A percentile compares a stretch with the other conserved stretches of the same genome.
Evolutionary conservation across 345 rosid genomes (phyloP).

Genomic region (Linum tenue): DNA sequence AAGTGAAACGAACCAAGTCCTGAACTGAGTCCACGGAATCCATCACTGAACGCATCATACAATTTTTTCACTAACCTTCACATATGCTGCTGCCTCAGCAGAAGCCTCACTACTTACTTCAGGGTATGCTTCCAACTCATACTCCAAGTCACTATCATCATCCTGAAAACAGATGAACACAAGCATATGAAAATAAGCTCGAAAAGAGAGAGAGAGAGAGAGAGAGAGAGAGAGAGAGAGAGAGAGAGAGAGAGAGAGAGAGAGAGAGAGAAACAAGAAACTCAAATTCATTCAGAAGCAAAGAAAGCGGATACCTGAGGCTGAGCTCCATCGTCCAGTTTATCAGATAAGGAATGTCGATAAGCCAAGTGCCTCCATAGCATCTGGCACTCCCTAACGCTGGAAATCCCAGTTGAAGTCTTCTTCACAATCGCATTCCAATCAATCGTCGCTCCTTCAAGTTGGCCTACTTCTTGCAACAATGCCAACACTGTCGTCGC

Average conservation of each 20-base stretch:
- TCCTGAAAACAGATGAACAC: slow-evolving; percentile 39
- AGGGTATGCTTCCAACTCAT: slow-evolving; percentile 78
- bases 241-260: background rate
- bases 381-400: slow-evolving; percentile 70
- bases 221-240: background rate
- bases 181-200: background rate
- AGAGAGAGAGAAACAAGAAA: background rate
- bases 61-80: slow-evolving; percentile 38
- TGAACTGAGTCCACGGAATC: background rate
- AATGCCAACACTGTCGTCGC: slow-evolving; percentile 43
- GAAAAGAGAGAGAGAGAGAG: background rate
- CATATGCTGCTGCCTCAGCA: slow-evolving; percentile 79
- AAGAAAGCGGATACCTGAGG: slow-evolving; percentile 39
- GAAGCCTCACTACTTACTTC: slow-evolving; percentile 48
- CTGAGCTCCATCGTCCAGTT: slow-evolving; percentile 40
- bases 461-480: slow-evolving; percentile 53
- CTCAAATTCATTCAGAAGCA: background rate
- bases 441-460: slow-evolving; percentile 37
- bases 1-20: background rate
- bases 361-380: slow-evolving; percentile 96
- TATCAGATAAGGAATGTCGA: slow-evolving; percentile 35
- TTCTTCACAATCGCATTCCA: slow-evolving; percentile 60
- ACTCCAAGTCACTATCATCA: slow-evolving; percentile 87
- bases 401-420: slow-evolving; percentile 59
- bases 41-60: background rate